A percentile compares a stretch with the other conserved stretches of the same genome.
These are phyloP conservation scores for Epichloe uncinata DNA, from an alignment of 2,329 filamentous ascomycete species.

Conservation along the genomic window DNA sequence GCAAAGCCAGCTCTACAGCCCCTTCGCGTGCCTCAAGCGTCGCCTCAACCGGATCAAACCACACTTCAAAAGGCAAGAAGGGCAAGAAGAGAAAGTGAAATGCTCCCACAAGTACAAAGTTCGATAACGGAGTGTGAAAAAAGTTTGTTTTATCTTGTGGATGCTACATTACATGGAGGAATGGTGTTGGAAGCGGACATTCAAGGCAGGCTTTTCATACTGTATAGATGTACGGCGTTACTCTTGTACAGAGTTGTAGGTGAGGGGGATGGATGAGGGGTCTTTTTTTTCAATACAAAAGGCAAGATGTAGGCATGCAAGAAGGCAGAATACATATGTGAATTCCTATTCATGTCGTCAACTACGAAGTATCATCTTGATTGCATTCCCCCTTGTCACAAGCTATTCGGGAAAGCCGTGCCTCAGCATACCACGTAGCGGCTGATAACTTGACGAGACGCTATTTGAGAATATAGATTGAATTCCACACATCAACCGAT, in stretches of 20 bases:
- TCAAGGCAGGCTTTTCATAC: neutral
- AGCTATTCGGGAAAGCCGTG: too few relatives aligned
- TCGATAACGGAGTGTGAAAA: neutral
- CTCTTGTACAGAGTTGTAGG: neutral
- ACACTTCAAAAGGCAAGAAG: conserved; percentile 34
- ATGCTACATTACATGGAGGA: neutral
- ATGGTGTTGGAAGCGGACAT: neutral
- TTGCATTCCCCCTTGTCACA: too few relatives aligned
- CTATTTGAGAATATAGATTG: neutral
- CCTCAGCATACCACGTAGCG: too few relatives aligned
- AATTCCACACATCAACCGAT: conserved; percentile 1
- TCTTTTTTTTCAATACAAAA: neutral
- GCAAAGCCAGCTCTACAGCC: conserved; percentile 61
- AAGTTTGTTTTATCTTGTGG: neutral
- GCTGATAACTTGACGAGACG: neutral
- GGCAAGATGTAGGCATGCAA: neutral
- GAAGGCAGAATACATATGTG: neutral
- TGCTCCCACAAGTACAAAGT: neutral
- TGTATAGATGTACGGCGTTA: conserved; percentile 6
- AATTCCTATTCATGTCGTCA: neutral
- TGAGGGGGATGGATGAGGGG: neutral
- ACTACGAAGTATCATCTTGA: too few relatives aligned
- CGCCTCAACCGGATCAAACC: conserved; percentile 51
- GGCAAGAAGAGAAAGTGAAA: conserved; percentile 19
- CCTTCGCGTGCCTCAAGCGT: conserved; percentile 84